These are phyloP conservation scores for Lipomyces starkeyi DNA, from an alignment of 805 yeast species.

Conservation along the genomic window DNA sequence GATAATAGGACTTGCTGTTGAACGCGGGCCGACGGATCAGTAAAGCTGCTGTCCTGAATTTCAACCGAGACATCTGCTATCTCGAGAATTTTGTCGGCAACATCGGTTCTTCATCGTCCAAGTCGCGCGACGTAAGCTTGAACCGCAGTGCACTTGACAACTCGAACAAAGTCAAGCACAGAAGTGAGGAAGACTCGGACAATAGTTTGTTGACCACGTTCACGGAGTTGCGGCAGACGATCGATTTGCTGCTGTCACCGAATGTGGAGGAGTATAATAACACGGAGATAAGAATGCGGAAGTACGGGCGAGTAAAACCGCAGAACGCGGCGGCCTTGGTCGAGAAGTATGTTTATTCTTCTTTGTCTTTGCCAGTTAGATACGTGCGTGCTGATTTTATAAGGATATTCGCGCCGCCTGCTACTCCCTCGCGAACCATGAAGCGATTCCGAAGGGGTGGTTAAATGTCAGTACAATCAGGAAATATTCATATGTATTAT, in stretches of 20 bases:
- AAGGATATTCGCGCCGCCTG: neutral
- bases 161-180: conserved; percentile 14
- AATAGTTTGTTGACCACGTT: conserved; percentile 68
- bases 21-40: conserved; percentile 61
- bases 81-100: conserved; percentile 60
- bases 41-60: conserved; percentile 67
- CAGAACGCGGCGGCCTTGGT: conserved; percentile 71
- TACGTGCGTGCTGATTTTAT: neutral
- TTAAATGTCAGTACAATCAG: neutral
- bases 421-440: conserved; percentile 1
- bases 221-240: conserved; percentile 77
- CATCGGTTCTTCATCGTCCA: conserved; percentile 35
- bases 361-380: neutral
- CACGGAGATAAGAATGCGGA: conserved; percentile 60
- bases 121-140: conserved; percentile 2
- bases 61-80: conserved; percentile 78
- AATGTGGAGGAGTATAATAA: conserved; percentile 71
- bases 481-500: neutral
- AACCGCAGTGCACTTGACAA: conserved; percentile 20
- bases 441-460: conserved; percentile 1
- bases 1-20: conserved; percentile 53
- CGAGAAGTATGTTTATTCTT: conserved; percentile 49
- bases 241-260: conserved; percentile 65
- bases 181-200: conserved; percentile 36
- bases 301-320: conserved; percentile 74